These are phyloP conservation scores for Pleurotus tuber-regium DNA, from an alignment of 768 basidiomycete genomes.

Conservation along the genomic window DNA sequence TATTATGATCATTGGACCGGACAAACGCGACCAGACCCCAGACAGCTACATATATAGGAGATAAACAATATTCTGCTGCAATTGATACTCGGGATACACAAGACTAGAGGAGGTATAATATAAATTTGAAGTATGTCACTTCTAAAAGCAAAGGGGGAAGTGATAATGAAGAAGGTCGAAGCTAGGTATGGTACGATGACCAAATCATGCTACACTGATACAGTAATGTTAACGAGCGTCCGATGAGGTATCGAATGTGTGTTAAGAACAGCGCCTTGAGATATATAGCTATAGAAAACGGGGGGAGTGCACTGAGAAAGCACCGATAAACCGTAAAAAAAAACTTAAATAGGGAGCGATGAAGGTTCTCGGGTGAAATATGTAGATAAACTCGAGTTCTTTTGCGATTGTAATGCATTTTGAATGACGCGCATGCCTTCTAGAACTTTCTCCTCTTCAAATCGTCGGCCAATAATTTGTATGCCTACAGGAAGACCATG, in stretches of 20 bases:
- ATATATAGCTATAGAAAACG: too few relatives aligned
- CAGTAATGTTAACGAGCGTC: background rate
- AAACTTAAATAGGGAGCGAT: too few relatives aligned
- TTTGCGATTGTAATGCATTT: constrained; percentile 27
- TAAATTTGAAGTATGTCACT: background rate
- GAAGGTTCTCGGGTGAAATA: background rate
- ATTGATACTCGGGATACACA: background rate
- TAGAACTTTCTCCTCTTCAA: constrained; percentile 74
- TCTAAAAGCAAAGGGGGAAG: background rate
- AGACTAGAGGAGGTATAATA: too few relatives aligned
- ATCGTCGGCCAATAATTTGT: constrained; percentile 57
- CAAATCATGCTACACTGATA: background rate
- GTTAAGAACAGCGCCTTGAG: too few relatives aligned
- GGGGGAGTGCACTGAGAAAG: too few relatives aligned
- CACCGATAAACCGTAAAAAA: too few relatives aligned
- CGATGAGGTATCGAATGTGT: too few relatives aligned
- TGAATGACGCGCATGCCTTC: constrained; percentile 63
- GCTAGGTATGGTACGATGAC: background rate
- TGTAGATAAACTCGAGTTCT: background rate
- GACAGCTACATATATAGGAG: too few relatives aligned
- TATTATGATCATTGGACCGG: too few relatives aligned
- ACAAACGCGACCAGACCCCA: too few relatives aligned
- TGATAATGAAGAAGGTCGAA: background rate
- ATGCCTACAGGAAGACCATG: constrained; percentile 67
- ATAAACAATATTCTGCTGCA: background rate